Percentiles rank a stretch among this genome's conserved stretches.
phyloP scores from a whole-genome alignment of 2,329 filamentous ascomycete genomes.

The Pezicula rhizophila region DNA sequence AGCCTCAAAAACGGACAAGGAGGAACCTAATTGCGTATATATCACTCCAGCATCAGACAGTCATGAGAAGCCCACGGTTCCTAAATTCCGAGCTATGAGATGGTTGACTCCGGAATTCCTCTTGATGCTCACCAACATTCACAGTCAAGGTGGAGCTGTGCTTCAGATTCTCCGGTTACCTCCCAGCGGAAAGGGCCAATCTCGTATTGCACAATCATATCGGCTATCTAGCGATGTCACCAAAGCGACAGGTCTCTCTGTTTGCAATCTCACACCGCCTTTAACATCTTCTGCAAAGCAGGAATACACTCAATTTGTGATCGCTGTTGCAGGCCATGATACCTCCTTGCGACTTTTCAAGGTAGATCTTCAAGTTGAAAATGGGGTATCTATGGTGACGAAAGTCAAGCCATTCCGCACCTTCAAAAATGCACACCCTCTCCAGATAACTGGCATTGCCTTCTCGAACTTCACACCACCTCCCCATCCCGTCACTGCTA shows the following conservation, averaged over 20 bases:
- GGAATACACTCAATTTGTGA: constrained; percentile 67
- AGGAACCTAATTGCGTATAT: constrained; percentile 48
- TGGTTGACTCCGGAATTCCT: constrained; percentile 54
- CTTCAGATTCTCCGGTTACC: constrained; percentile 47
- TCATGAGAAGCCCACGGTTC: constrained; percentile 36
- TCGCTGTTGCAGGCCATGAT: constrained; percentile 77
- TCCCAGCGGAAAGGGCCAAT: constrained; percentile 27
- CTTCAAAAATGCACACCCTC: constrained; percentile 48
- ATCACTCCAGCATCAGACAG: constrained; percentile 42
- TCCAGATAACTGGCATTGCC: constrained; percentile 52
- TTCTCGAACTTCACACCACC: constrained; percentile 41
- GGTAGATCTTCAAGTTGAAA: constrained; percentile 57
- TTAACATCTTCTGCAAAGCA: constrained; percentile 42
- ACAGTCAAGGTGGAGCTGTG: constrained; percentile 50
- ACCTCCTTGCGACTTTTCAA: constrained; percentile 74
- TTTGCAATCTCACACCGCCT: constrained; percentile 58
- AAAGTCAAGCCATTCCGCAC: constrained; percentile 47
- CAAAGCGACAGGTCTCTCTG: constrained; percentile 72
- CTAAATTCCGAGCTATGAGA: constrained; percentile 51
- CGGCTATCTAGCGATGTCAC: constrained; percentile 63
- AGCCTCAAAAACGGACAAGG: constrained; percentile 30
- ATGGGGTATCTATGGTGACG: constrained; percentile 42
- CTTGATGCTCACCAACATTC: constrained; percentile 51
- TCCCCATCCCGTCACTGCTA: constrained; percentile 18
- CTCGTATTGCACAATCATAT: constrained; percentile 44